Evolutionary conservation across 2,329 filamentous ascomycete genomes (phyloP).

Genomic region (Aspergillus sp.): DNA sequence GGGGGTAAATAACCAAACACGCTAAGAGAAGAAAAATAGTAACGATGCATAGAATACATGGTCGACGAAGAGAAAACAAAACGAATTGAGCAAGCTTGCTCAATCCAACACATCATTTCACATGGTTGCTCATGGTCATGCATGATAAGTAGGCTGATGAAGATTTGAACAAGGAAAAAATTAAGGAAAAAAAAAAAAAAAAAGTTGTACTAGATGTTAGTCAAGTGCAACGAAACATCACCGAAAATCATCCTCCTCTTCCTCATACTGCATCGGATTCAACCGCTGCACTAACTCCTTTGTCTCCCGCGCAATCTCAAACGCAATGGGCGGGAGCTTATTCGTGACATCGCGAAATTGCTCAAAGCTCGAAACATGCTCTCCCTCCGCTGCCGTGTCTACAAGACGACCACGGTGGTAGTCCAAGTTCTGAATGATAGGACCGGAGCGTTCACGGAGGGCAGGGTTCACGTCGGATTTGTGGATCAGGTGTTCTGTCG

Average conservation of each 20-base stretch:
- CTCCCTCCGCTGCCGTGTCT: constrained; percentile 56
- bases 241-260: constrained; percentile 36
- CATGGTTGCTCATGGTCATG: constrained; percentile 21
- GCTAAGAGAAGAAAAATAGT: constrained; percentile 11
- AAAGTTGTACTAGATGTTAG: constrained; percentile 3
- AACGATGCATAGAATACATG: not conserved
- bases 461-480: constrained; percentile 43
- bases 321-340: constrained; percentile 74
- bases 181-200: constrained; percentile 4
- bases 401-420: constrained; percentile 60
- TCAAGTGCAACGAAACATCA: constrained; percentile 12
- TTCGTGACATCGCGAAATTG: constrained; percentile 55
- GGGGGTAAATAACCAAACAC: constrained; percentile 4
- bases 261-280: constrained; percentile 32
- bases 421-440: constrained; percentile 45
- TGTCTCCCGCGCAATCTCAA: constrained; percentile 74
- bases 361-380: constrained; percentile 50
- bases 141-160: constrained; percentile 14
- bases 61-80: not conserved
- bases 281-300: constrained; percentile 61
- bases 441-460: constrained; percentile 40
- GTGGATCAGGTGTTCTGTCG: constrained; percentile 53
- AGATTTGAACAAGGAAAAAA: constrained; percentile 6
- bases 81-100: constrained; percentile 12
- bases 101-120: constrained; percentile 18